Evolutionary conservation across 1,284 basidiomycete species (phyloP), one percentile per base, ranked within the genome.

Genomic region (Filobasidium uniguttulatum): DNA sequence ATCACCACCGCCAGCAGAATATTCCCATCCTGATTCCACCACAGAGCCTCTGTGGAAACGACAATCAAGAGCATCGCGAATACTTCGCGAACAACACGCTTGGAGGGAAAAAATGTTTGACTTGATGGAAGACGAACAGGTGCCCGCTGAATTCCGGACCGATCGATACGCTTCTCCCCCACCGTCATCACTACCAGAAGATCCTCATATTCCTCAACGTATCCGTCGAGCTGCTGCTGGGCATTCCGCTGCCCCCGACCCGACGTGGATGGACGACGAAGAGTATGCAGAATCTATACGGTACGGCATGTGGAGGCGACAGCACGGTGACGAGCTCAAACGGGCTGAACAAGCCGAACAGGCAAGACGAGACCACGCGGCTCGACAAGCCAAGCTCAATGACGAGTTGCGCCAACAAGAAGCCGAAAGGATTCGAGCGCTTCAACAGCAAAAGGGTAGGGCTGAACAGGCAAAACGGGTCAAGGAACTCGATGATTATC

Each of bases 261-360:
- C 36, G 19, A 35, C 26, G 26, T 40, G 20, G n/a, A 46, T 55
- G 46, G 50, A 51, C 17, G 54, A 55, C 25, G 54, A 55, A 40
- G 50, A 55, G 17, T 55, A 55, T 31, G 45, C 54, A 6, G 54
- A 55, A 30, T 46, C 54, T 12, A 55, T 55, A 14, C 49, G 54
- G 6, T 52, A 52, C 30, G 54, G 54, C 4, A 55, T 55, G 43
- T 55, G 54, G 54, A 35, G 50, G 22, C 34, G 46, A 14, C 50
- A 48, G 26, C 48, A 55, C 28, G 43, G 36, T 31, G 54, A 55
- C 6, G 54, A 55, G 30, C 31, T 49, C 15, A 50, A 52, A 22
- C 49, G 50, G 1, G 34, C 29, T 7, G 54, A 55, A 36, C 46
- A 47, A 19, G 17, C 50, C 26, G 44, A 35, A n/a, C 44, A 52